Conservation (phyloP, 164 flowering plant genomes). For the Umbellularia californica region DNA sequence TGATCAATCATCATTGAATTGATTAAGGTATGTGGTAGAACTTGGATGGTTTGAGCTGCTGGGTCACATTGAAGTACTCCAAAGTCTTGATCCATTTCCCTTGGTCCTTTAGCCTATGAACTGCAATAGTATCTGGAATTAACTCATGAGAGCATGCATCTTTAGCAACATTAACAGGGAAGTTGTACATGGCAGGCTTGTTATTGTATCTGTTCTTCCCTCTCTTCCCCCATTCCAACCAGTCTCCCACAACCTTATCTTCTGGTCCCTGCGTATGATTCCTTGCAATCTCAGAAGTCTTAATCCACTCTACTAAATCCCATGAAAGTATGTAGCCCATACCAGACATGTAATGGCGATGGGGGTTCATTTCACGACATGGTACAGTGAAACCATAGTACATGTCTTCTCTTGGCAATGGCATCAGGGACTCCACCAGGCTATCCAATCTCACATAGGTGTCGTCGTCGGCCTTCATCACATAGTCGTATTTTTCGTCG, state of each 20-base stretch:
- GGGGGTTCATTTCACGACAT: conserved; percentile 7
- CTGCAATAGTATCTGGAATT: conserved; percentile 18
- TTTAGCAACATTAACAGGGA: conserved; percentile 5
- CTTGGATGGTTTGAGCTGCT: conserved; percentile 9
- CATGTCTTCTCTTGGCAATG: conserved; percentile 12
- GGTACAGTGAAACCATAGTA: conserved; percentile 16
- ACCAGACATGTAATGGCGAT: conserved; percentile 10
- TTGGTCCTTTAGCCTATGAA: conserved; percentile 21
- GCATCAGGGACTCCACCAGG: conserved; percentile 9
- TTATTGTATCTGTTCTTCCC: conserved; percentile 14
- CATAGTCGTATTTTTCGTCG: conserved; percentile 13
- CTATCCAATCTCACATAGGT: conserved; percentile 2
- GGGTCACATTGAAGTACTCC: conserved; percentile 23
- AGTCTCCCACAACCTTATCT: conserved; percentile 8
- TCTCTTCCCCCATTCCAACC: conserved; percentile 5
- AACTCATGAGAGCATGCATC: conserved; percentile 20
- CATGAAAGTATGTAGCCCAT: conserved; percentile 18
- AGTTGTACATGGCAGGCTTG: conserved; percentile 21
- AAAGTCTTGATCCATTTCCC: conserved; percentile 19
- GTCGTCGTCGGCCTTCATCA: conserved; percentile 22
- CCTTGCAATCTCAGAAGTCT: conserved; percentile 3
- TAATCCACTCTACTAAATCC: conserved; percentile 16
- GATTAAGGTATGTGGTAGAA: conserved; percentile 8
- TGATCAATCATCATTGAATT: no score
- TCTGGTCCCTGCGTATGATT: conserved; percentile 9